These are phyloP conservation scores for Ceratocystis alfenasii DNA, from an alignment of 2,329 filamentous ascomycete species.

Conservation along the genomic window DNA sequence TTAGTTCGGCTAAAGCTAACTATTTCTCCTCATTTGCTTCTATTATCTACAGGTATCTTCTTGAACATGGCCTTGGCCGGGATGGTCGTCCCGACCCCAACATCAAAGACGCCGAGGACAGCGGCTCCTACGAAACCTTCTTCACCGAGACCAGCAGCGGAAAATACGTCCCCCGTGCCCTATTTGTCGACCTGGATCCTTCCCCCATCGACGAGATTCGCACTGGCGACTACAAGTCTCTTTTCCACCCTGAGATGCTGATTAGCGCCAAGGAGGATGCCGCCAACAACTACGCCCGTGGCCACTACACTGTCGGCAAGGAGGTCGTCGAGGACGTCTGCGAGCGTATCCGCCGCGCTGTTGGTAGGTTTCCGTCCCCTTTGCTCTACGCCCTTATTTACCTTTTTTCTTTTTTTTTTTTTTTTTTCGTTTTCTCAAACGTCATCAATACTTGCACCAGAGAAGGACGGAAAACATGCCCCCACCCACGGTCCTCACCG, in stretches of 20 bases:
- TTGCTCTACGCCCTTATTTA: not conserved
- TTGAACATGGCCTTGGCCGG: conserved; percentile 56
- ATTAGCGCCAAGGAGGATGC: conserved; percentile 67
- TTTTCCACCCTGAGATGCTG: conserved; percentile 61
- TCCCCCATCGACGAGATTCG: conserved; percentile 65
- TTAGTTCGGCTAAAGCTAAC: not conserved
- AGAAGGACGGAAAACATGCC: not conserved
- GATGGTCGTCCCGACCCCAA: conserved; percentile 55
- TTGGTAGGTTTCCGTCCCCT: conserved; percentile 38
- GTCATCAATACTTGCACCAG: too few relatives aligned
- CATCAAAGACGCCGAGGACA: conserved; percentile 46
- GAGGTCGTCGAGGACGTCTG: conserved; percentile 62
- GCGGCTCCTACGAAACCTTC: conserved; percentile 59
- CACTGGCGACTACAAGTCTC: conserved; percentile 53
- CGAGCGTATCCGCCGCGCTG: conserved; percentile 57
- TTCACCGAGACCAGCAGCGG: conserved; percentile 60
- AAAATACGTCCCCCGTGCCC: conserved; percentile 60
- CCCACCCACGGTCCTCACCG: conserved; percentile 4
- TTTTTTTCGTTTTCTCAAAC: not conserved
- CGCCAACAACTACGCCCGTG: conserved; percentile 66
- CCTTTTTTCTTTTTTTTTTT: not conserved
- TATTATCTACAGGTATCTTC: conserved; percentile 45
- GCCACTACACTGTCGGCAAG: conserved; percentile 66
- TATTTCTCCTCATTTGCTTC: not conserved
- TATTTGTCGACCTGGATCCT: conserved; percentile 62